These are phyloP conservation scores for Zalerion maritima DNA, from an alignment of 495 filamentous ascomycete genomes.

Conservation along the genomic window DNA sequence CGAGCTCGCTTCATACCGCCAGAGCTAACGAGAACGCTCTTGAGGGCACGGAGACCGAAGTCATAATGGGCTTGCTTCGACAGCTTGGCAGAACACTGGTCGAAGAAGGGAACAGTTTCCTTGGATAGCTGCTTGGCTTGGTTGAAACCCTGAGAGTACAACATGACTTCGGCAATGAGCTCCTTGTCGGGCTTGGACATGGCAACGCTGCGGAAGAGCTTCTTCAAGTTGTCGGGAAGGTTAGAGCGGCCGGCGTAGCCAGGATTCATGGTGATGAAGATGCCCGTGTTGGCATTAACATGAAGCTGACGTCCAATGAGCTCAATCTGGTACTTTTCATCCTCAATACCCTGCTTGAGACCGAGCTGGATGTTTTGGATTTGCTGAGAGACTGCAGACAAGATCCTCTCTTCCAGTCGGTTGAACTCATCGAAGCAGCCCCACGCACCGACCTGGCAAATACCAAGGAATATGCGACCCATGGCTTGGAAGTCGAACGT, in stretches of 20 bases:
- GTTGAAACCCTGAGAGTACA: conserved; percentile 97
- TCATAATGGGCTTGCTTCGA: conserved; percentile 98
- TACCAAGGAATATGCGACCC: conserved; percentile 97
- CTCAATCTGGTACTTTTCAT: conserved; percentile 77
- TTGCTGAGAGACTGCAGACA: conserved; percentile 96
- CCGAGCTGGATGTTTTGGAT: conserved; percentile 98
- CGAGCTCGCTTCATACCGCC: conserved; percentile 85
- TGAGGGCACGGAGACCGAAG: conserved; percentile 91
- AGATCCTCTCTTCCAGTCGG: conserved; percentile 86
- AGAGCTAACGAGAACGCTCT: conserved; percentile 95
- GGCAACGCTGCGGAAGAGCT: conserved; percentile 94
- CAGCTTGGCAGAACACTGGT: conserved; percentile 61
- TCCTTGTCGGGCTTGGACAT: conserved; percentile 99
- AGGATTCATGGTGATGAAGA: conserved; percentile 99
- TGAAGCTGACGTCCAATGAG: conserved; percentile 74
- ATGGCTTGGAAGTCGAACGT: conserved; percentile 99
- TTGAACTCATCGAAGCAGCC: conserved; percentile 99
- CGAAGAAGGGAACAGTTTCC: conserved; percentile 95
- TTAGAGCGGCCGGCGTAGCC: conserved; percentile 97
- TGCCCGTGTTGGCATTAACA: conserved; percentile 85
- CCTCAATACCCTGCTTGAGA: conserved; percentile 61
- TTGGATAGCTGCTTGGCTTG: conserved; percentile 85
- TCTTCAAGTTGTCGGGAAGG: conserved; percentile 96
- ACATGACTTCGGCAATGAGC: conserved; percentile 97
- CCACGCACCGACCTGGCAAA: conserved; percentile 98